Evolutionary conservation across 305 asterid species (phyloP), one percentile per base, ranked within the genome.

Genomic region (Rubia tinctorum): DNA sequence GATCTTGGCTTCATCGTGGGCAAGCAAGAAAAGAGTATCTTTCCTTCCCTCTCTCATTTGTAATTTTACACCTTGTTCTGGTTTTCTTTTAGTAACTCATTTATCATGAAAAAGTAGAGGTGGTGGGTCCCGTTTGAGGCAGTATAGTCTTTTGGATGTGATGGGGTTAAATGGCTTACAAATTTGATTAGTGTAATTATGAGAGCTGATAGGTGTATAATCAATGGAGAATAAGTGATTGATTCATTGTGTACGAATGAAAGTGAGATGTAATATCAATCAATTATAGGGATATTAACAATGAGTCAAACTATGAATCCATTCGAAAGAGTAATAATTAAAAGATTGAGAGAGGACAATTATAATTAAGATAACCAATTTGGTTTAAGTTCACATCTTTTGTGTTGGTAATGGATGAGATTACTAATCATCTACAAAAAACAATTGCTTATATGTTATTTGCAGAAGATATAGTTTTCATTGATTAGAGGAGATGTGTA

Each of bases 1-100:
- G 79, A 73, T 95, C 73, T 70, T 68, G 77, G 90, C 97, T 66
- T 95, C 99, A 71, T 89, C 99, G 45, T 95, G 99, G 99, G 90
- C 99, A 68, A 84, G 92, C 78, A 95, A 95, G 86, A 90, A 86
- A 86, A 92, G 90, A 92, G 99, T 82, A 89, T 59, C 71, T 53
- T 37, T 77, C 77, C 63, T 55, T 73, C 62, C 65, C 51, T 23
- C 55, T 69, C 56, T 22, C 15, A 11, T 34, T 40, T 34, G 42
- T 30, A 37, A 34, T 45, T 51, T 20, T 62, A 62, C 5, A 42
- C 34, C 34, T 30, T 39, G 44, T 40, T 63, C 30, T 11, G 14
- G 27, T 8, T 73, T 56, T 1, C 55, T 47, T 47, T 47, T 11
- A 15, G 58, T 30, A 13, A 1, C 4, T 14, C 18, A 5, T 47